Conservation (phyloP, 2,329 filamentous ascomycete species). For the Cladosporium sp. region DNA sequence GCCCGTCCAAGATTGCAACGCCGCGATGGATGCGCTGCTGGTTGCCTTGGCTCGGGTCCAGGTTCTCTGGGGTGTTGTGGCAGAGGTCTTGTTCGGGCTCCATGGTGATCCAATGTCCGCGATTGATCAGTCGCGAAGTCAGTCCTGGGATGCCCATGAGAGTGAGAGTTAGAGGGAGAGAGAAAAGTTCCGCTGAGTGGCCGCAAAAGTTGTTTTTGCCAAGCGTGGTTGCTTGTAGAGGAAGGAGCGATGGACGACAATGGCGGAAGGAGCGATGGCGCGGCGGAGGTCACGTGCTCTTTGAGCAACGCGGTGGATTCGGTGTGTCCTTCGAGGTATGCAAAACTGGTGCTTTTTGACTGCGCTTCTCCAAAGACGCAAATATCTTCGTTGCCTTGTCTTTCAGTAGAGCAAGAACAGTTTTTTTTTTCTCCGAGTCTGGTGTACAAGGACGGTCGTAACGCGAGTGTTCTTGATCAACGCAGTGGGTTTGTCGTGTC, state of each 20-base stretch:
- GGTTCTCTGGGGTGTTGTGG: neutral
- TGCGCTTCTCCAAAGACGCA: neutral
- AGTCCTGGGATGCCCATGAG: conserved; percentile 20
- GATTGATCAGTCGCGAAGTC: conserved; percentile 14
- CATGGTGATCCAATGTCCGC: conserved; percentile 14
- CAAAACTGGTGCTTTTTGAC: neutral
- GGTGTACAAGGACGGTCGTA: neutral
- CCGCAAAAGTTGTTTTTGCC: neutral
- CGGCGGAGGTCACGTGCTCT: neutral
- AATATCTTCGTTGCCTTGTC: neutral
- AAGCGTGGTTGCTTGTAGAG: neutral
- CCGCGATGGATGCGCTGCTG: conserved; percentile 22
- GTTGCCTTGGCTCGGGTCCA: neutral
- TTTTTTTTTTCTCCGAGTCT: neutral
- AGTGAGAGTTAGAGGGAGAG: neutral
- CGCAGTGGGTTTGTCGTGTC: neutral
- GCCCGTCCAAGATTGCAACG: conserved; percentile 69
- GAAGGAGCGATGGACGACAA: neutral
- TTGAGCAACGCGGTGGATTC: neutral
- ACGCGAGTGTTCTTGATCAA: neutral
- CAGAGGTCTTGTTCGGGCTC: neutral
- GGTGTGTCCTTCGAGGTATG: neutral
- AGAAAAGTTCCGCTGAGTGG: neutral
- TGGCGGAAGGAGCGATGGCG: neutral
- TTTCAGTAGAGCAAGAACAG: neutral